Conservation (phyloP, 257 asterid genomes). For the Salvia hispanica region DNA sequence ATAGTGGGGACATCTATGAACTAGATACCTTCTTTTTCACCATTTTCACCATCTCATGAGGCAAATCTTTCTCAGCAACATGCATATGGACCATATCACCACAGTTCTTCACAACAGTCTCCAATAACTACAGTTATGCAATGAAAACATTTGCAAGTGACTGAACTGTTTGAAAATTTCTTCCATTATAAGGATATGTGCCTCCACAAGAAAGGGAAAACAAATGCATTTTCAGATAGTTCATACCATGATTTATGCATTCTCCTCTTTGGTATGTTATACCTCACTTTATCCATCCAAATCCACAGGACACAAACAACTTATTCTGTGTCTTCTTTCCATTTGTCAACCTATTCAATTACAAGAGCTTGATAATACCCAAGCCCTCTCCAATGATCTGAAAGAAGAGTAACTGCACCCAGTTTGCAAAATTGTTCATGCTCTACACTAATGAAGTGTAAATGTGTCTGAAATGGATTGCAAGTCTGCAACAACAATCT, state of each 20-base stretch:
- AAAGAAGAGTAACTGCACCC: slow-evolving; percentile 19
- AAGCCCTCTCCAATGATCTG: slow-evolving; percentile 14
- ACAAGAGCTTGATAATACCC: neutral
- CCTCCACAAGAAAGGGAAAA: slow-evolving; percentile 34
- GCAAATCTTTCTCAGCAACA: slow-evolving; percentile 73
- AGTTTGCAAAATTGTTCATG: slow-evolving; percentile 2
- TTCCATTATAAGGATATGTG: slow-evolving; percentile 31
- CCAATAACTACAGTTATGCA: slow-evolving; percentile 57
- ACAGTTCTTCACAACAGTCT: slow-evolving; percentile 81
- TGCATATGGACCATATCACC: slow-evolving; percentile 81
- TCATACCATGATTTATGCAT: slow-evolving; percentile 18
- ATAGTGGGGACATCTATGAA: slow-evolving; percentile 13
- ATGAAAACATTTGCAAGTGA: slow-evolving; percentile 28
- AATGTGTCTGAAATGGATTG: neutral
- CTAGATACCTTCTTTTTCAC: slow-evolving; percentile 71
- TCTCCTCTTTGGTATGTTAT: no score
- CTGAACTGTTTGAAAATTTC: slow-evolving; percentile 27
- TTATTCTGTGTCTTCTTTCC: no score
- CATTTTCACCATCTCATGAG: slow-evolving; percentile 78
- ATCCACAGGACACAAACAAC: no score
- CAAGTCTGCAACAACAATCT: no score
- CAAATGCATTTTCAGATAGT: slow-evolving; percentile 20
- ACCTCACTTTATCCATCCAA: no score
- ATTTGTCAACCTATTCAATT: no score
- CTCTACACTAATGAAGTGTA: slow-evolving; percentile 7